Percentiles rank a stretch among this genome's conserved stretches.
These are phyloP conservation scores for Tanacetum coccineum DNA, from an alignment of 129 eudicot genomes.

Conservation along the genomic window DNA sequence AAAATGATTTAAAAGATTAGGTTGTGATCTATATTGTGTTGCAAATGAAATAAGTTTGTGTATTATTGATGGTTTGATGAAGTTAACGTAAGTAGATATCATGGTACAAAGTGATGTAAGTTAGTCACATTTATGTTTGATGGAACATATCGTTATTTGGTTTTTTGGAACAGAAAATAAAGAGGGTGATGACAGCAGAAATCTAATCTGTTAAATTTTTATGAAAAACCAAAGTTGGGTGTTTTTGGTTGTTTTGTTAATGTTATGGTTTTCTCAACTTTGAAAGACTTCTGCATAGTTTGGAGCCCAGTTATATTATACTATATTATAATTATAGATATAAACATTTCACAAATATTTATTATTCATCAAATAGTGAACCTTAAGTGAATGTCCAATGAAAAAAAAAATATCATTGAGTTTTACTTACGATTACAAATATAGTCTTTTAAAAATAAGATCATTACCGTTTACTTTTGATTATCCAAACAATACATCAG, in stretches of 20 bases:
- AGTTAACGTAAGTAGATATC: constrained; percentile 5
- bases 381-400: too few species aligned
- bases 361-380: too few species aligned
- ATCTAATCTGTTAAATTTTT: too few species aligned
- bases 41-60: constrained; percentile 16
- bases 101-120: constrained; percentile 9
- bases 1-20: constrained; percentile 10
- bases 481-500: too few species aligned
- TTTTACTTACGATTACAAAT: too few species aligned
- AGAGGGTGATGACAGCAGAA: constrained; percentile 17
- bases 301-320: too few species aligned
- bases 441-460: too few species aligned
- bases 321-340: too few species aligned
- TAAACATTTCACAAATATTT: too few species aligned
- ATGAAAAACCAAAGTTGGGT: too few species aligned
- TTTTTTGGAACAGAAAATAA: constrained; percentile 9
- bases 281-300: background rate
- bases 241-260: background rate
- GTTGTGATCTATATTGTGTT: constrained; percentile 12
- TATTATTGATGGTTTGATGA: constrained; percentile 28
- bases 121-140: constrained; percentile 19
- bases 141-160: constrained; percentile 9
- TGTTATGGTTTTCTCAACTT: background rate
- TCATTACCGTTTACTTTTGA: too few species aligned
- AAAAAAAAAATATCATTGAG: too few species aligned